phyloP scores from a whole-genome alignment of 148 eudicot genomes.

The Nyssa sinensis region DNA sequence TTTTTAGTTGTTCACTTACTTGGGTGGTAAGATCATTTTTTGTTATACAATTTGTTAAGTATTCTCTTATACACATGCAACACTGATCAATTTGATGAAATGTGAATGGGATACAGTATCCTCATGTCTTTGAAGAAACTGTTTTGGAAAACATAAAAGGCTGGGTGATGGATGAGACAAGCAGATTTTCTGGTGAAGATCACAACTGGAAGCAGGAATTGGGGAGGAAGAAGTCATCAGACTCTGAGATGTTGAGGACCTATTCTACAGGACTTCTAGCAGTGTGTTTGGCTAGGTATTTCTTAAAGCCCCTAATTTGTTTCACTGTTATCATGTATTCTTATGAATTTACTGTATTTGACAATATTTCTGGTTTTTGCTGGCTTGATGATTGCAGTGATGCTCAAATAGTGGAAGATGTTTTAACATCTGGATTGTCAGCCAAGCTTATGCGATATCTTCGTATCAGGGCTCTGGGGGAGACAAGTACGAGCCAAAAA shows the following conservation, averaged over 20 bases:
- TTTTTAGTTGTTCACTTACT: constrained; percentile 82
- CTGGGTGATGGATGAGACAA: constrained; percentile 78
- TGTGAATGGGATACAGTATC: constrained; percentile 52
- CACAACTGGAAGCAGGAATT: constrained; percentile 52
- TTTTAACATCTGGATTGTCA: constrained; percentile 82
- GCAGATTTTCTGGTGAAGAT: constrained; percentile 43
- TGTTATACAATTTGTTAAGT: not conserved
- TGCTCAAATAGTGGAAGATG: constrained; percentile 89
- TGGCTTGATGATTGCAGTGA: constrained; percentile 52
- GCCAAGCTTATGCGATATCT: constrained; percentile 92
- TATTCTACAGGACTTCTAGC: constrained; percentile 92
- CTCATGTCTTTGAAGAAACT: constrained; percentile 92
- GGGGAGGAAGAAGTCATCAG: constrained; percentile 53
- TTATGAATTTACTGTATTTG: not conserved
- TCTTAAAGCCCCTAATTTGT: not conserved
- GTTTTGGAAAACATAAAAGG: constrained; percentile 72
- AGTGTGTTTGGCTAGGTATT: constrained; percentile 81
- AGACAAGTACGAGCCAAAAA: constrained; percentile 49
- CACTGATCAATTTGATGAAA: constrained; percentile 15
- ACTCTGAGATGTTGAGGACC: constrained; percentile 87
- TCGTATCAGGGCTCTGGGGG: constrained; percentile 73
- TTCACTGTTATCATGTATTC: not conserved
- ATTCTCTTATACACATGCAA: not conserved
- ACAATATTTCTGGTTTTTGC: not conserved
- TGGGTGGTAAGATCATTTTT: constrained; percentile 63